These are phyloP conservation scores for Beauveria rudraprayagi DNA, from an alignment of 2,329 filamentous ascomycete species.

Conservation along the genomic window DNA sequence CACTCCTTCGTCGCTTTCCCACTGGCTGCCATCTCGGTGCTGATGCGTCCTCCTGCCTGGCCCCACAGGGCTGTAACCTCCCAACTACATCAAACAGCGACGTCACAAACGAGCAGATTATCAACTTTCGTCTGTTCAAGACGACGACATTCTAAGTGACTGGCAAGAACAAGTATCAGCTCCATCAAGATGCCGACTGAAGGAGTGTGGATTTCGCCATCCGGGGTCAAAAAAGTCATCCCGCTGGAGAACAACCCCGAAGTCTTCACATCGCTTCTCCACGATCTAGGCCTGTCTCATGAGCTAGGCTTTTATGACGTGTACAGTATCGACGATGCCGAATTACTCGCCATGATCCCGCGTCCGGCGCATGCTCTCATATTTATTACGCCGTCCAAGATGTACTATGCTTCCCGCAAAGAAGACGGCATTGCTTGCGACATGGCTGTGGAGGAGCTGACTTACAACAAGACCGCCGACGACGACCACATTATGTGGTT, in stretches of 20 bases:
- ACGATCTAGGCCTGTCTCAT: constrained; percentile 61
- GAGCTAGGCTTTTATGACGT: constrained; percentile 72
- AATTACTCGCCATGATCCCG: constrained; percentile 62
- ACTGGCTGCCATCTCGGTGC: neutral
- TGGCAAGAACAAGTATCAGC: neutral
- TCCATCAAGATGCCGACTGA: constrained; percentile 20
- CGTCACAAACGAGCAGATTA: neutral
- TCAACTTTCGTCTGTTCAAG: neutral
- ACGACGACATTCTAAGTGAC: too few relatives aligned
- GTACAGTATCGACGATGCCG: constrained; percentile 69
- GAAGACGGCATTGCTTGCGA: constrained; percentile 19
- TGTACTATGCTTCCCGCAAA: constrained; percentile 38
- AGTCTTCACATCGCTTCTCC: constrained; percentile 65
- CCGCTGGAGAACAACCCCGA: constrained; percentile 59
- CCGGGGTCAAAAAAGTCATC: constrained; percentile 29
- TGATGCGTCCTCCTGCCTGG: constrained; percentile 5
- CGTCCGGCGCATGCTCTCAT: constrained; percentile 70
- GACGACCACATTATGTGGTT: constrained; percentile 70
- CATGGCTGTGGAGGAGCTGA: constrained; percentile 18
- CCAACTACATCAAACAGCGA: neutral
- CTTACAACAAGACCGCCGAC: constrained; percentile 25
- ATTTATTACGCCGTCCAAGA: constrained; percentile 61
- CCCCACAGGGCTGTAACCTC: neutral
- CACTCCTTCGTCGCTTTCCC: neutral
- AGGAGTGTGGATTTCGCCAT: constrained; percentile 22